Evolutionary conservation across 306 rosid species (phyloP).

Genomic region (Lupinus albus): DNA sequence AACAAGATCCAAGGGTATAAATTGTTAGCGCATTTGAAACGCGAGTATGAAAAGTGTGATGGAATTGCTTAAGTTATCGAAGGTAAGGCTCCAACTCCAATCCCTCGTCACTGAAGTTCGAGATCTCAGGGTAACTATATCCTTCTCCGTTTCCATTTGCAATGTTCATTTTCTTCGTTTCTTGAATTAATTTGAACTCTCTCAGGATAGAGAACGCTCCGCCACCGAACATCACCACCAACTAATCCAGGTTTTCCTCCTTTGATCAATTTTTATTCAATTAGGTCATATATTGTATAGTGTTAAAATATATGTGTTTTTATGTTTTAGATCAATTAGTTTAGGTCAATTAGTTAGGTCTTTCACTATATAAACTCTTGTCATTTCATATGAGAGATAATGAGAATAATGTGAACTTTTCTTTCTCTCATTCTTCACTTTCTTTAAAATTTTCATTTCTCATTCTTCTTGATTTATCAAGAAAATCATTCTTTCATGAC

Average conservation of each 20-base stretch:
- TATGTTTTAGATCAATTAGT: too few relatives aligned
- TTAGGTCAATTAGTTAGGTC: too few relatives aligned
- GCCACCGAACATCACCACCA: constrained; percentile 58
- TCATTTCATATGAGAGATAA: too few relatives aligned
- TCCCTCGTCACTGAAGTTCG: constrained; percentile 67
- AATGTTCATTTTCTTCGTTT: constrained; percentile 7
- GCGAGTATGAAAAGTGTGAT: constrained; percentile 30
- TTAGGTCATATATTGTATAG: too few relatives aligned
- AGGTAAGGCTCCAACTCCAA: constrained; percentile 76
- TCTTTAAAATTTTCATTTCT: too few relatives aligned
- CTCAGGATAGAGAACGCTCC: constrained; percentile 75
- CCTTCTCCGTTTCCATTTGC: neutral
- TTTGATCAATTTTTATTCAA: constrained; percentile 6
- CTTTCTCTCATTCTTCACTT: too few relatives aligned
- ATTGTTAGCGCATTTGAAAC: neutral
- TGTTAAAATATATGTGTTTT: too few relatives aligned
- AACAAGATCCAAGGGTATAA: neutral
- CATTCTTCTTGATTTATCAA: too few relatives aligned
- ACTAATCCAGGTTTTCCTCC: constrained; percentile 56
- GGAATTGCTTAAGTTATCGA: constrained; percentile 74
- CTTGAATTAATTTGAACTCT: constrained; percentile 30
- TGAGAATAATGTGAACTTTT: too few relatives aligned
- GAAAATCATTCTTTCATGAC: too few relatives aligned
- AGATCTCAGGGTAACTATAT: constrained; percentile 63
- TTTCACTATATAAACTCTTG: too few relatives aligned